Evolutionary conservation across 2,329 filamentous ascomycete species (phyloP).

Genomic region (Fusarium palustre): DNA sequence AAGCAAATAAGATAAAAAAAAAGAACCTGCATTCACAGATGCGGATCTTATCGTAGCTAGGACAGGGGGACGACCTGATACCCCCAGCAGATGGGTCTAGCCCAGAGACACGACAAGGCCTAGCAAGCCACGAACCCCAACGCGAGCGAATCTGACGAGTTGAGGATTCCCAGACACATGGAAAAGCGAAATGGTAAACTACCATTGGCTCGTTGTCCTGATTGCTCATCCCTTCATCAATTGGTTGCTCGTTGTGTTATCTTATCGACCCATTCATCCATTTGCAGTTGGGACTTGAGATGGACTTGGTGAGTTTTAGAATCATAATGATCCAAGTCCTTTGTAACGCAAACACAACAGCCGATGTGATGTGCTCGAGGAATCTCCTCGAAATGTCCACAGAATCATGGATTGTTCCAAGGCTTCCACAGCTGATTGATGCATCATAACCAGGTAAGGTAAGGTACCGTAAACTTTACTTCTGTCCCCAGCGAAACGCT

Average conservation of each 20-base stretch:
- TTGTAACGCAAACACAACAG: slow-evolving; percentile 2
- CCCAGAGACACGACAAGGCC: slow-evolving; percentile 25
- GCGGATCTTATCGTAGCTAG: slow-evolving; percentile 42
- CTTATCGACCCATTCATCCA: slow-evolving; percentile 21
- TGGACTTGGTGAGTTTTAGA: slow-evolving; percentile 5
- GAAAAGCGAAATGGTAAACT: slow-evolving; percentile 31
- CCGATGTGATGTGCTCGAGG: slow-evolving; percentile 20
- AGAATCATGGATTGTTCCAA: slow-evolving; percentile 36
- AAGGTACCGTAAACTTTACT: slow-evolving; percentile 31
- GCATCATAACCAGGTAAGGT: slow-evolving; percentile 33
- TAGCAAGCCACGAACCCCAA: slow-evolving; percentile 43
- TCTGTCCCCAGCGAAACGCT: slow-evolving; percentile 36
- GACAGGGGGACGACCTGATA: slow-evolving; percentile 22
- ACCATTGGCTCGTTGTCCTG: slow-evolving; percentile 22
- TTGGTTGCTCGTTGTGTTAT: slow-evolving; percentile 25
- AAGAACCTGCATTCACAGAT: slow-evolving; percentile 27
- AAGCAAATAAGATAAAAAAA: neutral
- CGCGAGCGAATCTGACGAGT: slow-evolving; percentile 38
- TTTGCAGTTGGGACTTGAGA: neutral
- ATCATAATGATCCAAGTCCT: slow-evolving; percentile 1
- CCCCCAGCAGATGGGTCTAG: slow-evolving; percentile 32
- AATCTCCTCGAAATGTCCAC: slow-evolving; percentile 25
- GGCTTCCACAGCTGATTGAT: slow-evolving; percentile 15
- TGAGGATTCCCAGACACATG: slow-evolving; percentile 29
- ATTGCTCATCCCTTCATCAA: slow-evolving; percentile 25